Conservation (phyloP, 1,284 basidiomycete genomes). For the Ceratobasidium sp. region DNA sequence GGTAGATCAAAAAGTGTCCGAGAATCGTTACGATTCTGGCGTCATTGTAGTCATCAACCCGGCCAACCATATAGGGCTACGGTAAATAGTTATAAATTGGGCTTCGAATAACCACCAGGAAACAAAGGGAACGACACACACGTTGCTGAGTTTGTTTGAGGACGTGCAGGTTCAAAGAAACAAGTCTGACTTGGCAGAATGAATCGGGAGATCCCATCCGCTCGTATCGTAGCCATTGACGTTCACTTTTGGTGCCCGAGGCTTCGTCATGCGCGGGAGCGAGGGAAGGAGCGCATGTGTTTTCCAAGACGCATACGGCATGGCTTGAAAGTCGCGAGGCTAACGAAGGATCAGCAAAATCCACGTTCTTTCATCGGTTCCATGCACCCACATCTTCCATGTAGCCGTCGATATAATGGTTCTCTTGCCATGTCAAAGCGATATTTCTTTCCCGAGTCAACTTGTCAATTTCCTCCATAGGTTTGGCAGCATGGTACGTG, state of each 20-base stretch:
- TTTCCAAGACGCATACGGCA: constrained; percentile 17
- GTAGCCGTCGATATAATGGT: constrained; percentile 34
- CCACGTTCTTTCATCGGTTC: neutral
- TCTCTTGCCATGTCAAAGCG: constrained; percentile 20
- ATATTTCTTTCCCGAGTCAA: neutral
- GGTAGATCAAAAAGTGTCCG: neutral
- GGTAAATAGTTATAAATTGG: neutral
- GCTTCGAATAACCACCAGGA: neutral
- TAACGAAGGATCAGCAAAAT: neutral
- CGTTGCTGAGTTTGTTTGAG: neutral
- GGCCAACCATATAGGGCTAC: neutral
- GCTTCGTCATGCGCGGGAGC: constrained; percentile 24
- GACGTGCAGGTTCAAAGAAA: constrained; percentile 5
- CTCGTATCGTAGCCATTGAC: constrained; percentile 29
- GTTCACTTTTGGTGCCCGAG: constrained; percentile 10
- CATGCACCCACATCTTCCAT: constrained; percentile 36
- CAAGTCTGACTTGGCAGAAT: constrained; percentile 38
- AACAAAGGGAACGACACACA: no score
- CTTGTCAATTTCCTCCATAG: constrained; percentile 7
- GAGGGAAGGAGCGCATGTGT: neutral
- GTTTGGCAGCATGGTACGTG: constrained; percentile 25
- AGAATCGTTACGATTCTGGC: neutral
- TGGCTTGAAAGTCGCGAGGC: constrained; percentile 26
- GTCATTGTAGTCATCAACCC: neutral
- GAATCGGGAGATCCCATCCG: constrained; percentile 33